Conservation (phyloP, 2,329 filamentous ascomycete genomes). For the Exophiala aquamarina region DNA sequence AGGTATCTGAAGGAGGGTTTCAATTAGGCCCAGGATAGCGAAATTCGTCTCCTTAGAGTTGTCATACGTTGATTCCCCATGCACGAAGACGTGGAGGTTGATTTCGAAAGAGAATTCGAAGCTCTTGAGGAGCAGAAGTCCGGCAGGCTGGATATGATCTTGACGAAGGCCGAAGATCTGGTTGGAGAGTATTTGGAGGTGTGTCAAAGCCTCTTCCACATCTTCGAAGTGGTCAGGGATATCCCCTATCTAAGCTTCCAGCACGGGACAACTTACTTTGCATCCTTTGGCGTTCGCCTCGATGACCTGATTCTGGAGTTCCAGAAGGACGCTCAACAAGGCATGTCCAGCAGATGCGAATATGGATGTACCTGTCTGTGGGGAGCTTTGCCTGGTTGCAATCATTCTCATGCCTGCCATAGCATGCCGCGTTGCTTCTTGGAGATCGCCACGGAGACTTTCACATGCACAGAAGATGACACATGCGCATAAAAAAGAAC, state of each 20-base stretch:
- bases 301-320: not conserved
- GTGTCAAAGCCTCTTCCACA: not conserved
- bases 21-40: conserved; percentile 1
- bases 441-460: conserved; percentile 1
- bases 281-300: no score
- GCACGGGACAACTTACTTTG: no score
- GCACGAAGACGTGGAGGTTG: conserved; percentile 1
- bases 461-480: conserved; percentile 1
- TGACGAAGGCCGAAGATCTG: not conserved
- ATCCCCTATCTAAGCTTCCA: not conserved
- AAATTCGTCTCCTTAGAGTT: not conserved
- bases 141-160: not conserved
- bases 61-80: conserved; percentile 3
- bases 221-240: not conserved
- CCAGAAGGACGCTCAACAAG: not conserved
- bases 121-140: not conserved
- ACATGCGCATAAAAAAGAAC: not conserved
- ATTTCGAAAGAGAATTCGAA: not conserved
- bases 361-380: not conserved
- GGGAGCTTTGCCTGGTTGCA: not conserved
- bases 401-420: conserved; percentile 5
- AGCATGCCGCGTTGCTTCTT: conserved; percentile 1
- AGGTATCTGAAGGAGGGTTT: not conserved
- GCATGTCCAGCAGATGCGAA: not conserved
- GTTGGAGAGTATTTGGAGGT: conserved; percentile 1